Evolutionary conservation across 768 basidiomycete genomes (phyloP).

Genomic region (Auriscalpium microsporum): DNA sequence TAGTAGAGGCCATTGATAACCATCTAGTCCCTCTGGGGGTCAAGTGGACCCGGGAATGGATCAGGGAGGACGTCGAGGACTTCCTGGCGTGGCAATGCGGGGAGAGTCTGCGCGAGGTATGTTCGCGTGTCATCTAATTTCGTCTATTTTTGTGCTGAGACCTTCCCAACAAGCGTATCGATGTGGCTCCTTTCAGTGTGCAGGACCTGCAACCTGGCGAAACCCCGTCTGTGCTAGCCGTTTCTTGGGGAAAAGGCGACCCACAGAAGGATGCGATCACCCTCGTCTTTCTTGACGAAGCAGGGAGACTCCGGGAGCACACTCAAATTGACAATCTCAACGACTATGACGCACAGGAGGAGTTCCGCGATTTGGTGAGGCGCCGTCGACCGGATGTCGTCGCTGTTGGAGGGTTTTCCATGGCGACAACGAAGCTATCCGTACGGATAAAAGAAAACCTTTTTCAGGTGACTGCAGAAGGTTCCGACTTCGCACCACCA

Average conservation of each 20-base stretch:
- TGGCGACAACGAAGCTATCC: constrained; percentile 66
- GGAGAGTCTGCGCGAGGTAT: constrained; percentile 60
- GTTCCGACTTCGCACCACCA: constrained; percentile 6
- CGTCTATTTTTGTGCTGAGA: constrained; percentile 1
- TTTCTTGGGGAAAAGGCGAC: constrained; percentile 95
- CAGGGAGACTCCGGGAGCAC: constrained; percentile 86
- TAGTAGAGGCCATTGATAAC: constrained; percentile 71
- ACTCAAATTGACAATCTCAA: constrained; percentile 81
- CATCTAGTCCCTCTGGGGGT: constrained; percentile 76
- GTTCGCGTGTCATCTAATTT: constrained; percentile 15
- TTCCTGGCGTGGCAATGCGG: constrained; percentile 61
- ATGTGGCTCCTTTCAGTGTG: constrained; percentile 67
- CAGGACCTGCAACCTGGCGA: constrained; percentile 61
- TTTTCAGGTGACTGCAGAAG: constrained; percentile 3
- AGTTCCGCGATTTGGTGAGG: constrained; percentile 76
- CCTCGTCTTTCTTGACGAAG: constrained; percentile 78
- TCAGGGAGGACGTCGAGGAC: constrained; percentile 89
- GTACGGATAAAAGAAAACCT: constrained; percentile 56
- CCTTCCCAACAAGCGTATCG: constrained; percentile 52
- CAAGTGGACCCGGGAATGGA: constrained; percentile 86
- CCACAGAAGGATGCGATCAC: constrained; percentile 85
- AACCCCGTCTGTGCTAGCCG: constrained; percentile 70
- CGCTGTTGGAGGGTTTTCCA: constrained; percentile 81
- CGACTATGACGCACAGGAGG: constrained; percentile 56
- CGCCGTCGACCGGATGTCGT: constrained; percentile 82